Evolutionary conservation across 2,329 filamentous ascomycete genomes (phyloP).

Genomic region (Herpotrichia juniperi): DNA sequence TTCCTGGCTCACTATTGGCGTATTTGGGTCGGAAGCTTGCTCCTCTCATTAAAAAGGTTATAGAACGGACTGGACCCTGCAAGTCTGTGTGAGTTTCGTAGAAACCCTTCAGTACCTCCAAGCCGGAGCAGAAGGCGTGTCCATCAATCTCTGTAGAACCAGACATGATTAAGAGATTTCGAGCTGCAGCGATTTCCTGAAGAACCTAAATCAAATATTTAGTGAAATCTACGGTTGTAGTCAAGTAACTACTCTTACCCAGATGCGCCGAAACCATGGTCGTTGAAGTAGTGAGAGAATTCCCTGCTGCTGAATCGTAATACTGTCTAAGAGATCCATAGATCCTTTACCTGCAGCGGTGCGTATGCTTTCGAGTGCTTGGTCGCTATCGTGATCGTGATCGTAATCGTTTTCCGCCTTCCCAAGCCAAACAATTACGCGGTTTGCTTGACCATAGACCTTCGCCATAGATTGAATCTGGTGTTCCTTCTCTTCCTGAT

Average conservation of each 20-base stretch:
- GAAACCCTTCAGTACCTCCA: constrained; percentile 11
- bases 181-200: constrained; percentile 25
- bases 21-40: constrained; percentile 19
- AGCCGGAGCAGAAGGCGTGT: constrained; percentile 21
- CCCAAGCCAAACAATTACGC: constrained; percentile 14
- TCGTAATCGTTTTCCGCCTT: constrained; percentile 3
- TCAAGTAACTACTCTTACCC: constrained; percentile 12
- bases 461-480: constrained; percentile 11
- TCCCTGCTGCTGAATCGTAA: constrained; percentile 13
- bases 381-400: constrained; percentile 11
- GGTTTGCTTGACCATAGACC: constrained; percentile 10
- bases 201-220: constrained; percentile 18
- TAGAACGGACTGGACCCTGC: constrained; percentile 13
- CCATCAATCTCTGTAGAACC: constrained; percentile 18
- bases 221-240: constrained; percentile 11
- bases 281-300: constrained; percentile 17
- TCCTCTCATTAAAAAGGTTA: constrained; percentile 20
- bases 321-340: constrained; percentile 3
- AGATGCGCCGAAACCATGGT: constrained; percentile 26
- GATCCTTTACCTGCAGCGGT: constrained; percentile 8
- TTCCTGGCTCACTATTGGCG: constrained; percentile 7
- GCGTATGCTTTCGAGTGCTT: constrained; percentile 17
- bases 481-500: constrained; percentile 7
- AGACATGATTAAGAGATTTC: constrained; percentile 17
- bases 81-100: constrained; percentile 13